These are phyloP conservation scores for Cenococcum geophilum DNA, from an alignment of 495 filamentous ascomycete species.

Conservation along the genomic window DNA sequence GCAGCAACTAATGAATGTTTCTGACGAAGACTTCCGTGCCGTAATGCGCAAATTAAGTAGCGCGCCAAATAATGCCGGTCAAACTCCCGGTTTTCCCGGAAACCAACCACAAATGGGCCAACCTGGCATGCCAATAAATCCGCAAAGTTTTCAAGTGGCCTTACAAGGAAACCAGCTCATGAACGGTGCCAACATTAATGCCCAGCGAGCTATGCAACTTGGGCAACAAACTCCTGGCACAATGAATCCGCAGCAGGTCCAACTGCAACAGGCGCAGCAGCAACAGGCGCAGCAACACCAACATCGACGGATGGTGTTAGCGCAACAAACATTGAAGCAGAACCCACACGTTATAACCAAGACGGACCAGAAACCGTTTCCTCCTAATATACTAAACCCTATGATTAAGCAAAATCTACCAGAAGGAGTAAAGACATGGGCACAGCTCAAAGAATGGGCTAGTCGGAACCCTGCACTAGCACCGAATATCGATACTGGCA, in stretches of 20 bases:
- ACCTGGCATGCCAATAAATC: slow-evolving; percentile 20
- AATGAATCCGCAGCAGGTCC: slow-evolving; percentile 17
- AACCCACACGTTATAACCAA: slow-evolving; percentile 22
- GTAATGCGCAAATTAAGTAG: slow-evolving; percentile 9
- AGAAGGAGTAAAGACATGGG: slow-evolving; percentile 25
- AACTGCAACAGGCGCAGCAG: neutral
- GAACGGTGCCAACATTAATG: slow-evolving; percentile 14
- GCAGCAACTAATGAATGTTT: slow-evolving; percentile 21
- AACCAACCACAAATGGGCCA: slow-evolving; percentile 11
- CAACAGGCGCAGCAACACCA: slow-evolving; percentile 2
- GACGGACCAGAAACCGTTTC: slow-evolving; percentile 18
- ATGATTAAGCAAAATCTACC: slow-evolving; percentile 16
- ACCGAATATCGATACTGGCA: slow-evolving; percentile 9
- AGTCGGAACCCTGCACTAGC: slow-evolving; percentile 17
- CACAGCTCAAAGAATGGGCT: slow-evolving; percentile 28
- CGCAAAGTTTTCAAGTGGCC: slow-evolving; percentile 15
- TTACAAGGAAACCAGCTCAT: slow-evolving; percentile 12
- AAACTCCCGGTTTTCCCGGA: slow-evolving; percentile 6
- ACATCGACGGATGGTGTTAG: slow-evolving; percentile 11
- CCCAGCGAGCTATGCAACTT: slow-evolving; percentile 13
- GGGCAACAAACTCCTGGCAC: slow-evolving; percentile 16
- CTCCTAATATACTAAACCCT: slow-evolving; percentile 7
- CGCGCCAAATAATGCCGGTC: slow-evolving; percentile 5
- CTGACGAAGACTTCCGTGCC: slow-evolving; percentile 20
- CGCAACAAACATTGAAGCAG: slow-evolving; percentile 1